Conservation (phyloP, 352 stramenopile genomes). For the Salisapilia sapeloensis region DNA sequence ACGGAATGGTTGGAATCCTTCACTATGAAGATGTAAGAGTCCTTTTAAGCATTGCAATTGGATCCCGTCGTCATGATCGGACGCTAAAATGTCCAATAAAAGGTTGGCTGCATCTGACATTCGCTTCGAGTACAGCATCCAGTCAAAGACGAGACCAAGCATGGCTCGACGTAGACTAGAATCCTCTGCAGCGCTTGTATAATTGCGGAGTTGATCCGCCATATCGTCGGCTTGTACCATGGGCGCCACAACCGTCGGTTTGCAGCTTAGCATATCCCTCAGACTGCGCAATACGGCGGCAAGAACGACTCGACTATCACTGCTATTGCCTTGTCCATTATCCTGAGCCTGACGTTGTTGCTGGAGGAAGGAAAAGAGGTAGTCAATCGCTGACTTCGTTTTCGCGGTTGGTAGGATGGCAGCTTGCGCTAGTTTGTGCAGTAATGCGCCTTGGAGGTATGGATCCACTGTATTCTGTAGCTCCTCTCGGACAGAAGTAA, state of each 20-base stretch:
- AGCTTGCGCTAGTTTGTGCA: conserved; percentile 31
- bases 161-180: conserved; percentile 63
- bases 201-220: conserved; percentile 62
- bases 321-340: conserved; percentile 5
- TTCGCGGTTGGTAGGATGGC: conserved; percentile 21
- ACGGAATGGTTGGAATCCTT: conserved; percentile 8
- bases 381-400: conserved; percentile 52
- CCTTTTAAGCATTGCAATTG: conserved; percentile 30
- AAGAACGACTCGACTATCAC: conserved; percentile 27
- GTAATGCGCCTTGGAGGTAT: conserved; percentile 42
- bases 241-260: conserved; percentile 40
- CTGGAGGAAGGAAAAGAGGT: conserved; percentile 66
- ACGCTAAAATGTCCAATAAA: conserved; percentile 26
- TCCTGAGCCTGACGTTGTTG: conserved; percentile 7
- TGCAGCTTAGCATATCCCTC: conserved; percentile 30
- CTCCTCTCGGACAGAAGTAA: conserved; percentile 19
- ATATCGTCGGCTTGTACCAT: conserved; percentile 74
- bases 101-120: conserved; percentile 14
- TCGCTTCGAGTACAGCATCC: conserved; percentile 11
- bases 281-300: conserved; percentile 47
- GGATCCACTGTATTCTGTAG: conserved; percentile 19
- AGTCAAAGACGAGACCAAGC: conserved; percentile 56
- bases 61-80: conserved; percentile 37
- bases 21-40: conserved; percentile 33
- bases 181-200: conserved; percentile 50